Base-by-base conservation (phyloP, 129 eudicot species). In the Ambrosia artemisiifolia region DNA sequence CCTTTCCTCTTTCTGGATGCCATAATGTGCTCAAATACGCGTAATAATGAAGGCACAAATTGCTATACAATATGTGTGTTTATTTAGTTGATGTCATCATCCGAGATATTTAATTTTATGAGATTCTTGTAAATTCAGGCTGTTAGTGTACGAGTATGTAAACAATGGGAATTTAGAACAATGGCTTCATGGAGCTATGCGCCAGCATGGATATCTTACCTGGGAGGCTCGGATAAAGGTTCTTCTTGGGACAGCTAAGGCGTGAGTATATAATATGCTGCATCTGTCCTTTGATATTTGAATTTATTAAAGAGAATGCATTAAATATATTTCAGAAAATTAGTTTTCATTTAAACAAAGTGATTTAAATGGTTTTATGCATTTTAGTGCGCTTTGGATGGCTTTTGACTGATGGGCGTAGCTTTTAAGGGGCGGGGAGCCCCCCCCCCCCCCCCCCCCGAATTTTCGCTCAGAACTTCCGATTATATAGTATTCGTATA, bases 211-310 rank as follows among this genome's bases (percentile, higher is more conserved):
- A 34, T 85, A 81, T 85, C 94, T 90, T 64, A 87, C 96, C 46
- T 90, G 96, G 96, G 94, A 90, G 76, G 96, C 96, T 67, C 84
- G 96, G 74, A 90, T 75, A 81, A 90, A 90, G 85, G 85, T 87
- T 79, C 94, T 90, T 57, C 90, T 87, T 65, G 88, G 96, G 66
- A 90, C 96, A 64, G 94, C 96, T 74, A 90, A 90, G 67, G 94
- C 96, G 96, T 90, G 83, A 87, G 97, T 83, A 48, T 10, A 36
- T 74, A 20, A 38, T 65, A 63, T 11, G 32, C 33, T 20, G 19
- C 30, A 54, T 32, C 14, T 11, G 62, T 11, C 62, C 62, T 19
- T 7, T 12, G 19, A 18, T 55, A 18, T 20, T 20, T 55, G 3
- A 51, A 17, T 51, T 16, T 18, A 19, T 11, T 55, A 19, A 55